Conservation (phyloP, 2,329 filamentous ascomycete genomes). For the Claviceps purpurea region DNA sequence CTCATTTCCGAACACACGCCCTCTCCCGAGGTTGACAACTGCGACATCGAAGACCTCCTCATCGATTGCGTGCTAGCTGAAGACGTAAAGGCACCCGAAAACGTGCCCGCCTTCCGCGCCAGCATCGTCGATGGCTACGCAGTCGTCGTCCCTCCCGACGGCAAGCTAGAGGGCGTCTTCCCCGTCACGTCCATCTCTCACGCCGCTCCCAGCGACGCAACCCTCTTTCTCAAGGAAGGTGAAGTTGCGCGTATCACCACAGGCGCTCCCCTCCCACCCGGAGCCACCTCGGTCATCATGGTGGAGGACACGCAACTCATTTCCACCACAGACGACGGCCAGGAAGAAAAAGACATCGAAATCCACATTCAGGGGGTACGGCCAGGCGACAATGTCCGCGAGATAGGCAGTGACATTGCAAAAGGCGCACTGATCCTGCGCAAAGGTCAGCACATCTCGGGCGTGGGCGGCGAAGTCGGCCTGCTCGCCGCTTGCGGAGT, state of each 20-base stretch:
- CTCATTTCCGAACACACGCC: conserved; percentile 66
- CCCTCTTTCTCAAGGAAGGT: conserved; percentile 50
- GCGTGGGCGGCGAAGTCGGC: conserved; percentile 81
- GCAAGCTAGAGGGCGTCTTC: conserved; percentile 62
- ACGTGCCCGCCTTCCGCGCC: conserved; percentile 84
- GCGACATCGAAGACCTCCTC: conserved; percentile 49
- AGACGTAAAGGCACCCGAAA: conserved; percentile 65
- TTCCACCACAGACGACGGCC: conserved; percentile 61
- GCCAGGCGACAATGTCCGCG: conserved; percentile 75
- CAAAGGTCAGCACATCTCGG: conserved; percentile 71
- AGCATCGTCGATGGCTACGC: conserved; percentile 98
- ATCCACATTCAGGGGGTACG: conserved; percentile 67
- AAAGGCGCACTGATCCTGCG: conserved; percentile 55
- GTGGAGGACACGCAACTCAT: conserved; percentile 82
- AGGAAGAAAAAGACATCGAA: conserved; percentile 78
- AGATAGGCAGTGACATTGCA: conserved; percentile 77
- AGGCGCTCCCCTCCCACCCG: conserved; percentile 76
- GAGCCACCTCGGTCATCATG: conserved; percentile 79
- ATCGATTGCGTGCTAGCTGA: conserved; percentile 71
- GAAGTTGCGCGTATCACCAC: conserved; percentile 87
- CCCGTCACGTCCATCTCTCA: conserved; percentile 81
- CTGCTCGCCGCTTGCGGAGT: conserved; percentile 77
- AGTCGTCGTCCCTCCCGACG: conserved; percentile 51
- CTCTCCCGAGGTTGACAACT: conserved; percentile 38
- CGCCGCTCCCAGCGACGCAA: conserved; percentile 41